Evolutionary conservation across 208 protist species (phyloP).

Genomic region (Trypanosoma lewisi): DNA sequence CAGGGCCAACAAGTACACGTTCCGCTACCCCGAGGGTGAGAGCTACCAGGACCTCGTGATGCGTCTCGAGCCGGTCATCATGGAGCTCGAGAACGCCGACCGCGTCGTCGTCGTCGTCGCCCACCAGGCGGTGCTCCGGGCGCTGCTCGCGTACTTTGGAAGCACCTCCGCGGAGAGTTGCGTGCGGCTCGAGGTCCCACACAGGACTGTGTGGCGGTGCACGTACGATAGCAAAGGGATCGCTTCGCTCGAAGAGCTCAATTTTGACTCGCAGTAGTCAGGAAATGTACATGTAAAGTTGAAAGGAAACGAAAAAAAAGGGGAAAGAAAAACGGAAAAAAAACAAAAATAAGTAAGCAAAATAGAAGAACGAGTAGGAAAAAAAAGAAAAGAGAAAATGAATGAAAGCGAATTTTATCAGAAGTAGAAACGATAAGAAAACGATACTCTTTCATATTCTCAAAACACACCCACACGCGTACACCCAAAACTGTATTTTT

Average conservation of each 20-base stretch:
- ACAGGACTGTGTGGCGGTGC: constrained; percentile 85
- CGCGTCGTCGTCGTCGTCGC: constrained; percentile 82
- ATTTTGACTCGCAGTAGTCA: constrained; percentile 29
- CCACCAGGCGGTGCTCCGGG: constrained; percentile 82
- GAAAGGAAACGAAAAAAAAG: neutral
- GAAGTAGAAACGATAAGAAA: neutral
- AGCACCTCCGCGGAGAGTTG: constrained; percentile 78
- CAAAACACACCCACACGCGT: neutral
- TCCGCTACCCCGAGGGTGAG: constrained; percentile 87
- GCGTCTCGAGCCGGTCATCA: constrained; percentile 88
- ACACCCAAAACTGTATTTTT: too few species aligned
- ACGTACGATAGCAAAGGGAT: constrained; percentile 84
- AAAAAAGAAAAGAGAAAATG: neutral
- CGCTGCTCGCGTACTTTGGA: constrained; percentile 85
- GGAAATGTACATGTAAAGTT: neutral
- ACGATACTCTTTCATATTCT: neutral
- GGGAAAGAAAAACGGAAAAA: neutral
- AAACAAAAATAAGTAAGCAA: too few species aligned
- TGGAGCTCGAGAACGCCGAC: constrained; percentile 88
- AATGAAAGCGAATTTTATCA: too few species aligned
- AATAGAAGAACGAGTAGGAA: neutral
- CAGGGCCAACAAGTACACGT: constrained; percentile 81
- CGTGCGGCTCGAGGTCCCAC: constrained; percentile 69
- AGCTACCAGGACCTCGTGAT: constrained; percentile 88
- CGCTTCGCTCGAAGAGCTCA: constrained; percentile 70